Base-by-base conservation (phyloP, 2,329 filamentous ascomycete species). In the Beauveria scarabaeidicola region DNA sequence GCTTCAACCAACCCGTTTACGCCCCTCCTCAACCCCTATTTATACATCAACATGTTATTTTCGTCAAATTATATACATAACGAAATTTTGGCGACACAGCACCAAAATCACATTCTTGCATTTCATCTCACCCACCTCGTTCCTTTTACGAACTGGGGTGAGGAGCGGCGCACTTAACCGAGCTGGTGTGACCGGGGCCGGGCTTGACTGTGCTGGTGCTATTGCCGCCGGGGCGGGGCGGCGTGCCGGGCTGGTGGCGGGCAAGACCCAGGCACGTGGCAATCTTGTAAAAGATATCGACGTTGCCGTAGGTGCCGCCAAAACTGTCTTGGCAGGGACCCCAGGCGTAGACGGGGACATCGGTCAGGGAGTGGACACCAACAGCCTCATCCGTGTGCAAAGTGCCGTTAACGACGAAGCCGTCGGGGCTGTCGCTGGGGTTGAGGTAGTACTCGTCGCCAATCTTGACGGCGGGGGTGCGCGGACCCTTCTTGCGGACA, bases 301-400 rank as follows among this genome's bases (percentile, higher is more conserved):
- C 81, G 68, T 85, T 88, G 71, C 78, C 84, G 65, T 85, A 90
- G 3, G 86, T 82, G 59, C 88, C 88, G 5, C 85, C 83, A 69
- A 94, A 94, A 15, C 81, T 74, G 66, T 90, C 86, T 71, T 91
- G 86, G 75, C 90, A 93, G 6, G 90, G 90, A 0, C 90, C 90
- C 76, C 82, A 81, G 1, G 89, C 87, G 67, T 89, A 93, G 21
- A 94, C 86, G 2, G 88, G 85, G 36, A 91, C 88, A 66, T 91
- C 88, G 1, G 88, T 91, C 63, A 91, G 76, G 25, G 84, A 89
- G 76, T 91, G 88, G 19, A 91, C 88, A 53, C 88, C 90, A 74
- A 88, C 81, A 44, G 78, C 70, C 66, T 87, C 81, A 58, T 71
- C 73, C 2, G 84, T 80, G 0, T 86, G 81, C 19, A 94, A 73